phyloP scores from a whole-genome alignment of 768 basidiomycete species.

The Kondoa malvinella region DNA sequence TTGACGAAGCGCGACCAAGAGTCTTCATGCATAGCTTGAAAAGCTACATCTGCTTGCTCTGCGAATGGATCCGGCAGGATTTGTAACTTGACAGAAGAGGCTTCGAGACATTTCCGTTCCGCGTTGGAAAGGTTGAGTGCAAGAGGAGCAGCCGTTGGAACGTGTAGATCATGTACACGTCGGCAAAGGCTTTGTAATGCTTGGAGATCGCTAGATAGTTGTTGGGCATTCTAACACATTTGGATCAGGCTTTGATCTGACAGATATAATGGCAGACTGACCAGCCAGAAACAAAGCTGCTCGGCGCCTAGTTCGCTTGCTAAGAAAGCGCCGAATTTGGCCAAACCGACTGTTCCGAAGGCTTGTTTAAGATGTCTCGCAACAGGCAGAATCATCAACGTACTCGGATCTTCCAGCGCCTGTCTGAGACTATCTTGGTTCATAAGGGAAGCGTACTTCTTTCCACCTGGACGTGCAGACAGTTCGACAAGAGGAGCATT shows the following conservation, averaged over 20 bases:
- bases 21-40: conserved; percentile 15
- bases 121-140: conserved; percentile 13
- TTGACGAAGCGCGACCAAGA: conserved; percentile 17
- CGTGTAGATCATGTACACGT: conserved; percentile 13
- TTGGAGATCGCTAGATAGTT: conserved; percentile 14
- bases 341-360: too few relatives aligned
- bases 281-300: background rate
- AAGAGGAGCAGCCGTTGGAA: conserved; percentile 12
- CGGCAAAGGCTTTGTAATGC: conserved; percentile 10
- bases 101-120: conserved; percentile 7
- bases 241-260: too few relatives aligned
- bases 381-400: too few relatives aligned
- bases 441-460: too few relatives aligned
- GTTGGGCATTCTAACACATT: conserved; percentile 17
- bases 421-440: conserved; percentile 9
- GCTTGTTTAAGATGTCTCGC: too few relatives aligned
- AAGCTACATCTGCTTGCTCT: conserved; percentile 8
- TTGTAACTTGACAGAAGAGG: conserved; percentile 2
- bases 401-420: conserved; percentile 14
- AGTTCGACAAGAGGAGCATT: too few relatives aligned
- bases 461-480: too few relatives aligned
- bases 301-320: conserved; percentile 13
- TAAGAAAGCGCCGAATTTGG: conserved; percentile 17
- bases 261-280: too few relatives aligned
- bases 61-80: conserved; percentile 12